These are phyloP conservation scores for Sclerotiophoma versabilis DNA, from an alignment of 2,329 filamentous ascomycete genomes.

Conservation along the genomic window DNA sequence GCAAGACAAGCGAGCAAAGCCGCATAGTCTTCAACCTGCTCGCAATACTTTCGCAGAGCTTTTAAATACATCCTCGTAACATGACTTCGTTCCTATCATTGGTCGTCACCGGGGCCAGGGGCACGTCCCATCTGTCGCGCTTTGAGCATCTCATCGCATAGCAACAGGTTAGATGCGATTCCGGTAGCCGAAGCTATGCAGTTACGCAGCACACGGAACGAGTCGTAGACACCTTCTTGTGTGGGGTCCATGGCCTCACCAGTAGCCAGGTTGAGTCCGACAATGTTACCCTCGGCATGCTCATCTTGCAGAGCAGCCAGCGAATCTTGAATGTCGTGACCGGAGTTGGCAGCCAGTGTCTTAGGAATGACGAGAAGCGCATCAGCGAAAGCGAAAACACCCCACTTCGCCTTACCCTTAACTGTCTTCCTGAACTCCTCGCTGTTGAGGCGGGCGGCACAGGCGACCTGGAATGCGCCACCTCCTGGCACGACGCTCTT, in stretches of 20 bases:
- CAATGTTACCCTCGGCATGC: conserved; percentile 79
- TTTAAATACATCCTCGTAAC: neutral
- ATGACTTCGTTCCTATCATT: neutral
- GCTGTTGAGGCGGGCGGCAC: conserved; percentile 83
- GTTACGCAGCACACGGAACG: conserved; percentile 93
- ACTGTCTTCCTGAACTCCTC: conserved; percentile 87
- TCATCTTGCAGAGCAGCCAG: conserved; percentile 88
- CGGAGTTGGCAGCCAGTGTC: conserved; percentile 93
- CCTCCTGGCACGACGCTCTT: conserved; percentile 92
- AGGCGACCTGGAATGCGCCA: conserved; percentile 95
- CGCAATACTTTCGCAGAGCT: neutral
- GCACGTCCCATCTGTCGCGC: conserved; percentile 83
- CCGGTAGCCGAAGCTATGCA: conserved; percentile 91
- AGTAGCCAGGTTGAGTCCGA: conserved; percentile 84
- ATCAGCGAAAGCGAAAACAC: conserved; percentile 93
- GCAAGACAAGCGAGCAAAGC: neutral
- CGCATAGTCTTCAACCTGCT: neutral
- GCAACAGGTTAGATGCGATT: conserved; percentile 91
- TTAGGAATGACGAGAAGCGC: conserved; percentile 95
- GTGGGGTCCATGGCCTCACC: conserved; percentile 96
- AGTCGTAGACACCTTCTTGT: conserved; percentile 92
- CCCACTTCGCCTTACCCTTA: conserved; percentile 98
- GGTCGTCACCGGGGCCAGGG: conserved; percentile 18
- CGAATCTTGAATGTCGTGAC: conserved; percentile 95
- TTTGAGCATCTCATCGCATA: conserved; percentile 98